phyloP scores from a whole-genome alignment of 495 filamentous ascomycete genomes.

The Trichoderma parareesei region DNA sequence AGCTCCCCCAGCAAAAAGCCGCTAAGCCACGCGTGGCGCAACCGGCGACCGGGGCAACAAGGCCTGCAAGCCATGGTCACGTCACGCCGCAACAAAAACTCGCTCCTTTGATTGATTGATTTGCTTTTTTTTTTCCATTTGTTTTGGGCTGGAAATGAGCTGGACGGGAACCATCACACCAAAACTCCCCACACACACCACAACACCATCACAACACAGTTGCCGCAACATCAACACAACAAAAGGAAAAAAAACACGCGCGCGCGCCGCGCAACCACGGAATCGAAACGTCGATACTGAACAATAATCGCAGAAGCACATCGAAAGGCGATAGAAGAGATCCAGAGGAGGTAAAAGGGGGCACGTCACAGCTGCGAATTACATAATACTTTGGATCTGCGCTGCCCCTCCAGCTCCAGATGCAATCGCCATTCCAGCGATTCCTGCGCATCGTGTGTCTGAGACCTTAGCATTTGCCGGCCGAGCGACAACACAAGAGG shows the following conservation, averaged over 20 bases:
- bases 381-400: not conserved
- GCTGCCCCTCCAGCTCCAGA: conserved; percentile 1
- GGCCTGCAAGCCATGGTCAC: conserved; percentile 3
- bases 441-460: not conserved
- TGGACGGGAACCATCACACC: not conserved
- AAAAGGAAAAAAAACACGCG: too few species aligned
- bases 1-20: not conserved
- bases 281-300: not conserved
- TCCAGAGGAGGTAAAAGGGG: not conserved
- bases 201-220: not conserved
- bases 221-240: not conserved
- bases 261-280: not conserved
- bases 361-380: not conserved
- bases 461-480: not conserved
- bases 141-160: conserved; percentile 5
- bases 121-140: not conserved
- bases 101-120: not conserved
- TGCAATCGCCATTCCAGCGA: not conserved
- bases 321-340: not conserved
- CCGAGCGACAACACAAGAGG: not conserved
- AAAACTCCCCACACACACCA: conserved; percentile 1
- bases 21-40: conserved; percentile 5
- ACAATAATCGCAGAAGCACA: not conserved
- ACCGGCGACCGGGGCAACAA: conserved; percentile 5
- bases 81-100: conserved; percentile 4